A percentile compares a stretch with the other conserved stretches of the same genome.
phyloP scores from a whole-genome alignment of 257 asterid genomes.

The Solanum chaucha region DNA sequence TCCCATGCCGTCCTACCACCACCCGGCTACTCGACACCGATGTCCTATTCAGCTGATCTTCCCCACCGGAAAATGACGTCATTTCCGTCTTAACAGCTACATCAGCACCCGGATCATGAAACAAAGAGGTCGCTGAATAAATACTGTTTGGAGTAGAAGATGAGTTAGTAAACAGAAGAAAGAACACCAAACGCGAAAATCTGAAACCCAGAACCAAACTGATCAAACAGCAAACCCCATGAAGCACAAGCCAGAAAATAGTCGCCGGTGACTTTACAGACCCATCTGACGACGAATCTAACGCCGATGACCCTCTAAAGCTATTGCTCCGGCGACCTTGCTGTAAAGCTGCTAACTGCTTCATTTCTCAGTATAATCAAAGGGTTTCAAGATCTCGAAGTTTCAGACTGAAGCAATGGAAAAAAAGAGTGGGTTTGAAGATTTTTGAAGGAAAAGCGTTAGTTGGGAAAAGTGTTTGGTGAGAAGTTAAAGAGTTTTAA shows the following conservation, averaged over 20 bases:
- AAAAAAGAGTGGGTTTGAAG: not conserved
- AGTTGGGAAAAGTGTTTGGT: not conserved
- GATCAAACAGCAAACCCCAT: slow-evolving; percentile 71
- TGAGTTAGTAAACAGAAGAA: slow-evolving; percentile 41
- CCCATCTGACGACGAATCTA: slow-evolving; percentile 59
- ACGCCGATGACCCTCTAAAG: slow-evolving; percentile 51
- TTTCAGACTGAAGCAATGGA: not conserved
- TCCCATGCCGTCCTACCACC: slow-evolving; percentile 97
- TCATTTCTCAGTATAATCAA: slow-evolving; percentile 18
- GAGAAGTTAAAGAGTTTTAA: not conserved
- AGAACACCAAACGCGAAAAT: slow-evolving; percentile 80
- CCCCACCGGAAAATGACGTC: not conserved
- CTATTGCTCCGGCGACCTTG: slow-evolving; percentile 80
- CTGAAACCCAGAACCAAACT: slow-evolving; percentile 90
- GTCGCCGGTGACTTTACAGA: slow-evolving; percentile 64
- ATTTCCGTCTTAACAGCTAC: not conserved
- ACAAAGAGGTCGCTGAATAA: slow-evolving; percentile 25
- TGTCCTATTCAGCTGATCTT: not conserved
- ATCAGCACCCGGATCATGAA: not conserved
- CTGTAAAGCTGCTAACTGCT: slow-evolving; percentile 79
- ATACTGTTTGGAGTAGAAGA: slow-evolving; percentile 8
- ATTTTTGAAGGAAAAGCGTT: not conserved
- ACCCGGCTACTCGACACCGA: slow-evolving; percentile 46
- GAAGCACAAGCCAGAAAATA: slow-evolving; percentile 68
- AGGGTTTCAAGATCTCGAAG: not conserved